These are phyloP conservation scores for Chamaenerion angustifolium DNA, from an alignment of 345 rosid species.

Conservation along the genomic window DNA sequence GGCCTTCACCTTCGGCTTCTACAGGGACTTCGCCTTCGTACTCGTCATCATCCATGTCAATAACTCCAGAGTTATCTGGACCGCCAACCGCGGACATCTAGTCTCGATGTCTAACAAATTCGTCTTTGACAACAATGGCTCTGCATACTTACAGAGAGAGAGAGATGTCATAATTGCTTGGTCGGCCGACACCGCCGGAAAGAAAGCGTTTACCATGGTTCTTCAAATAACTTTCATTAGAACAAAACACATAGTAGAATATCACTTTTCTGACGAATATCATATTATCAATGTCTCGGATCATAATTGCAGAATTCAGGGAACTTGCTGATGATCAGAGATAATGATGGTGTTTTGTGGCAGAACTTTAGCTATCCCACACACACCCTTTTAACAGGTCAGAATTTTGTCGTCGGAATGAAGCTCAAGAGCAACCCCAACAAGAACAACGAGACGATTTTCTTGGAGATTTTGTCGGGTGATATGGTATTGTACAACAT, in stretches of 20 bases:
- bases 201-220: slow-evolving; percentile 21
- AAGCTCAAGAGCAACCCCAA: slow-evolving; percentile 22
- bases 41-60: slow-evolving; percentile 21
- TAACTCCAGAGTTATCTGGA: slow-evolving; percentile 26
- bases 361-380: slow-evolving; percentile 38
- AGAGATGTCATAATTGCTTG: slow-evolving; percentile 18
- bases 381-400: slow-evolving; percentile 29
- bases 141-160: slow-evolving; percentile 21
- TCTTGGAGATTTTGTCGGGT: slow-evolving; percentile 22
- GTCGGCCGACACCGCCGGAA: slow-evolving; percentile 23
- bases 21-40: slow-evolving; percentile 12
- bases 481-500: slow-evolving; percentile 29
- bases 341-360: slow-evolving; percentile 20
- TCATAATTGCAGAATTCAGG: slow-evolving; percentile 21
- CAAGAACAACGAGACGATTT: slow-evolving; percentile 5
- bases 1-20: slow-evolving; percentile 28
- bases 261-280: no score
- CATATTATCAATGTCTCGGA: no score
- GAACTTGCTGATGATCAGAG: slow-evolving; percentile 34
- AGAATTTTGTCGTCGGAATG: slow-evolving; percentile 26
- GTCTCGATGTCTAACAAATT: slow-evolving; percentile 22
- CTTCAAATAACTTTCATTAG: slow-evolving; percentile 4
- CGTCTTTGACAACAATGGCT: slow-evolving; percentile 27
- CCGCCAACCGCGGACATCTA: slow-evolving; percentile 27
- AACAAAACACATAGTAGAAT: no score